A percentile compares a stretch with the other conserved stretches of the same genome.
Conservation (phyloP, 345 rosid species). For the Cochlearia excelsa region DNA sequence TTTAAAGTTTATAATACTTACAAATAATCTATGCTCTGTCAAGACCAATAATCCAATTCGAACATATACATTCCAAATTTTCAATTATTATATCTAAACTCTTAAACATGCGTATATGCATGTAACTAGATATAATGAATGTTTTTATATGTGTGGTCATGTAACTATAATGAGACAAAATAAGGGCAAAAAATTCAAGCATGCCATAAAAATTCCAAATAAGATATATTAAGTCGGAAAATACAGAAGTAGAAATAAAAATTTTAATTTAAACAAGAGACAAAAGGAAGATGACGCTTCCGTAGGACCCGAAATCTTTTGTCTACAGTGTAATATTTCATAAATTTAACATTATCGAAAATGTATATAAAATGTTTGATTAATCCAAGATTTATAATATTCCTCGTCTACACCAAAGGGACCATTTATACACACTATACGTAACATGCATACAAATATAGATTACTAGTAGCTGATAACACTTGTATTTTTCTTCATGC, state of each 20-base stretch:
- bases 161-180: constrained; percentile 24
- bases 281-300: constrained; percentile 29
- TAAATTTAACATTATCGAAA: constrained; percentile 22
- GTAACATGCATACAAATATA: constrained; percentile 28
- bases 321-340: constrained; percentile 24
- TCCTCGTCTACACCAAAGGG: constrained; percentile 37
- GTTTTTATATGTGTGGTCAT: constrained; percentile 9
- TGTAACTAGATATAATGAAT: not conserved
- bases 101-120: constrained; percentile 10
- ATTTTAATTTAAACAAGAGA: constrained; percentile 1
- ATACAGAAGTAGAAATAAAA: constrained; percentile 10
- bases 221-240: constrained; percentile 19
- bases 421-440: constrained; percentile 18
- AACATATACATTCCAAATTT: not conserved
- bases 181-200: constrained; percentile 21
- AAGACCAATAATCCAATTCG: not conserved
- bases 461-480: constrained; percentile 26
- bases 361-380: constrained; percentile 17
- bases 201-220: constrained; percentile 37
- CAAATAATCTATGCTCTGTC: not conserved
- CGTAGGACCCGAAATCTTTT: constrained; percentile 22
- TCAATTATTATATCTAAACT: not conserved
- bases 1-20: not conserved
- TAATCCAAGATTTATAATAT: constrained; percentile 22
- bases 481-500: constrained; percentile 29